Evolutionary conservation across 2,329 filamentous ascomycete species (phyloP), one percentile per base, ranked within the genome.

Genomic region (Sordariomycetes sp.): DNA sequence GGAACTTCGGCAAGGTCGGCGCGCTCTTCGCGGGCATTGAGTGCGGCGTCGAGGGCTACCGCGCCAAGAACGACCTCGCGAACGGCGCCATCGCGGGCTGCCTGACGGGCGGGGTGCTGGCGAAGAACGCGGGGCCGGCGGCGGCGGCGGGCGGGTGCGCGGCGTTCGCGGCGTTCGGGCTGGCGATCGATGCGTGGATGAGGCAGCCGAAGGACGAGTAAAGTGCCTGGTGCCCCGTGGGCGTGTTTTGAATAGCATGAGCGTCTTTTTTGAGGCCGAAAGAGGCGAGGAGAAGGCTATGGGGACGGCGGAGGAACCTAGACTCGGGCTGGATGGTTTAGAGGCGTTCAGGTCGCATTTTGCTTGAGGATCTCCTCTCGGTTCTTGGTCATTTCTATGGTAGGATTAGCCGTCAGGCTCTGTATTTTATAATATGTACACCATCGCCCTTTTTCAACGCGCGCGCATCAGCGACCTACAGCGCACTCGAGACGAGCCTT

Each of bases 1-100:
- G 92, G 76, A 97, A 95, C 77, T 99, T 99, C 69, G 93, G 90
- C 62, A 88, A 92, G 65, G 90, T 99, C 55, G 94, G 94, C 65
- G 88, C 90, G 2, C 81, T 97, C 22, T 99, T 95, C 76, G 82
- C 85, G 18, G 93, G 93, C 48, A 96, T 94, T 57, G 94, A 99
- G 75, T 99, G 94, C 76, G 91, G 89, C 63, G 91, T 99, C 68
- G 94, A 99, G 72, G 92, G 92, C 0, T 80, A 89, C 66, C 82
- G 94, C 34, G 94, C 92, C 24, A 97, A 96, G 78, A 97, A 97
- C 73, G 94, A 97, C 71, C 72, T 97, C 34, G 83, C 78, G 62
- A 99, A 99, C 75, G 90, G 90, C 58, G 85, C 94, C 5, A 83
- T 86, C 4, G 90, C 92, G 0, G 94, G 94, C 0, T 97, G 93